Evolutionary conservation across 2,329 filamentous ascomycete genomes (phyloP).

Genomic region (Seiridium unicorne): DNA sequence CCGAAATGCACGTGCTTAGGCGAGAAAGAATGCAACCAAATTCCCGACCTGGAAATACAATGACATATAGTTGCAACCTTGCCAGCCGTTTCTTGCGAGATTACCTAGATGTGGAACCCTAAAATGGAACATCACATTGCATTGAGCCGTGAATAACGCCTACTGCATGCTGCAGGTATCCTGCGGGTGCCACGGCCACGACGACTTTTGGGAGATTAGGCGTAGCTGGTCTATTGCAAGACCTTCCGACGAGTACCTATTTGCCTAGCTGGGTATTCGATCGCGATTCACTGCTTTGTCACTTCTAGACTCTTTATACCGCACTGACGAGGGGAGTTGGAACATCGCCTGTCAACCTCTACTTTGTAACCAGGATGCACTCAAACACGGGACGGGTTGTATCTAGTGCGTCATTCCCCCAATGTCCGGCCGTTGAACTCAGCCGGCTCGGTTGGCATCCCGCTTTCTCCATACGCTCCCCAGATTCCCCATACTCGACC

Average conservation of each 20-base stretch:
- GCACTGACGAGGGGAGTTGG: not conserved
- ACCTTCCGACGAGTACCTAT: too few species aligned
- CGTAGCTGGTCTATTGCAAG: too few species aligned
- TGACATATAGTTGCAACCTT: not conserved
- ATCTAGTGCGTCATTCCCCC: not conserved
- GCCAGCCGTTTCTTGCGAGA: not conserved
- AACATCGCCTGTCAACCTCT: not conserved
- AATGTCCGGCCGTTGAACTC: slow-evolving; percentile 11
- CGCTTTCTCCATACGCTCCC: slow-evolving; percentile 19
- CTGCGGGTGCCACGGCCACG: not conserved
- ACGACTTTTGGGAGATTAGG: not conserved
- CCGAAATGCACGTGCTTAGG: slow-evolving; percentile 1
- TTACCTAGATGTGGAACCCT: not conserved
- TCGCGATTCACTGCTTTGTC: not conserved
- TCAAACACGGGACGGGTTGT: not conserved
- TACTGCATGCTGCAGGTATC: not conserved
- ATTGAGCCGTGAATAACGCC: not conserved
- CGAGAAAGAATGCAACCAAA: slow-evolving; percentile 2
- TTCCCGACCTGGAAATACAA: not conserved
- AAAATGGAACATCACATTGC: not conserved
- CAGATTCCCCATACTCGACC: not conserved
- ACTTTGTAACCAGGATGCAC: not conserved
- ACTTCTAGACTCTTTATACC: too few species aligned
- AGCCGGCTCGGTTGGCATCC: slow-evolving; percentile 18
- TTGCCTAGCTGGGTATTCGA: not conserved